Base-by-base conservation (phyloP, 1,139 yeast species). In the Pichia sp. region DNA sequence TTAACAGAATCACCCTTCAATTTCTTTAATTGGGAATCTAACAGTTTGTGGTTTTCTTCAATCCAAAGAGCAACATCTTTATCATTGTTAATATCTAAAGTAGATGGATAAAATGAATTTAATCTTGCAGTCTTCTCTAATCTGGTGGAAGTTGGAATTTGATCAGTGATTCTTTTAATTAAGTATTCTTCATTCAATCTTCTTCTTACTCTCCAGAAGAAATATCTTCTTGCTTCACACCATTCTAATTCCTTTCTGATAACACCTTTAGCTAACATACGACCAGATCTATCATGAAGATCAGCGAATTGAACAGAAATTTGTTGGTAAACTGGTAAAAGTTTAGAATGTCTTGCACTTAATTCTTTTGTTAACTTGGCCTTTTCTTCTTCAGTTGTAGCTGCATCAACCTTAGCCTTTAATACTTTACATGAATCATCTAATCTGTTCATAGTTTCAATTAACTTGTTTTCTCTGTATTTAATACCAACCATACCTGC, bases 401-500 rank as follows among this genome's bases (percentile, higher is more conserved):
- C 67, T 24, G 78, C 60, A 45, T 74, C 65, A 60, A 85, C 69
- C 62, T 80, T 75, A 41, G 65, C 67, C 65, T 80, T 80, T 65
- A 90, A 74, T 37, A 74, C 77, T 49, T 78, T 79, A 66, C 89
- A 92, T 40, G 76, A 75, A 36, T 77, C 70, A 63, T 92, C 98
- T 55, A 92, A 74, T 68, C 98, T 82, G 56, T 78, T 78, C 95
- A 94, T 94, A 44, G 96, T 87, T 30, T 80, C 78, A 57, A 89
- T 70, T 56, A 92, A 73, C 70, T 89, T 90, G 64, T 89, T 96
- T 60, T 95, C 85, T 70, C 96, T 82, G 74, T 84, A 92, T 70
- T 92, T 92, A 70, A 92, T 87, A 63, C 97, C 96, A 61, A 92
- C 98, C 90, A 92, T 87, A 66, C 98, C 98, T 65, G 90, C 97